Evolutionary conservation across 345 rosid genomes (phyloP), one percentile per base, ranked within the genome.

Genomic region (Pistacia integerrima): DNA sequence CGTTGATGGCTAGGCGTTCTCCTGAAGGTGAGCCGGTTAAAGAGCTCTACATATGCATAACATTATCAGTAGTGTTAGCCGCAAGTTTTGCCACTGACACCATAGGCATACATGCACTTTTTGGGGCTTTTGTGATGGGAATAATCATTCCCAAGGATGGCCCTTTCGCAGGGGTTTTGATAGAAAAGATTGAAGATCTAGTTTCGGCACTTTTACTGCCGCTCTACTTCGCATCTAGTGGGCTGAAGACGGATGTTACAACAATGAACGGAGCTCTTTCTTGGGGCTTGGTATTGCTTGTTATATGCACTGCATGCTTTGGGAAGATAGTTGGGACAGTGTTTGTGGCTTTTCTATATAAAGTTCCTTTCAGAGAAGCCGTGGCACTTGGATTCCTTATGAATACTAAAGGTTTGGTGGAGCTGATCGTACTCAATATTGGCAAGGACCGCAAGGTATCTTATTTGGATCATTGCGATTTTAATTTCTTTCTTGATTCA

Each of bases 351-450:
- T 0, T 70, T 74, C 13, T 76, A 16, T 76, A 72, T 55, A 84
- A 76, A 64, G 25, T 86, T 46, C 87, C 85, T 10, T 41, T 76
- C 11, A 70, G 48, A 44, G 89, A 86, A 74, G 74, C 87, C 1
- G 13, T 57, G 22, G 77, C 89, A 25, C 74, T 86, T 8, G 89
- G 87, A 35, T 77, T 84, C 79, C 77, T 86, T 22, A 84, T 84
- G 89, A 86, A 86, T 76, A 82, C 89, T n/a, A 86, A 86, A 74
- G 89, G 89, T 3, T 61, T 86, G 30, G 87, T 86, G 71, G 89
- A 86, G 78, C 89, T 86, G 44, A 84, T 84, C 22, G 87, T 86
- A 16, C 87, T 86, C 68, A 86, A 86, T 67, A 86, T 84, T 70
- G 89, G 89, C 60, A 84, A 76, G 69, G 89, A 86, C 76, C 73